A percentile compares a stretch with the other conserved stretches of the same genome.
phyloP scores from a whole-genome alignment of 768 basidiomycete species.

The Steccherinum ochraceum region DNA sequence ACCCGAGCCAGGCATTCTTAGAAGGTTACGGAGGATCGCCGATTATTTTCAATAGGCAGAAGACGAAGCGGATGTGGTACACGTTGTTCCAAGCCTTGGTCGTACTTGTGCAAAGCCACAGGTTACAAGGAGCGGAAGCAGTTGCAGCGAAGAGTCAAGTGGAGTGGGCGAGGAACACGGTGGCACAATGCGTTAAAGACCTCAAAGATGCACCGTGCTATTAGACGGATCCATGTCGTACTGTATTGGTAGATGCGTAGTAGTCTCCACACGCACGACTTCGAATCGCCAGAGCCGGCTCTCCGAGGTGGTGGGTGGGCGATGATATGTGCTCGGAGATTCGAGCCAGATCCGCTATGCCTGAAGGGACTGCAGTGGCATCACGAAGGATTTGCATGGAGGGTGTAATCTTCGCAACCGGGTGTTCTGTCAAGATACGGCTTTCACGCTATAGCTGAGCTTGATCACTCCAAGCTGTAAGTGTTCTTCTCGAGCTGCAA shows the following conservation, averaged over 20 bases:
- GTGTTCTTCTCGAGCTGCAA: conserved; percentile 79
- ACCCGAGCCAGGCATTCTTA: conserved; percentile 42
- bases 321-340: no score
- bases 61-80: conserved; percentile 76
- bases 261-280: no score
- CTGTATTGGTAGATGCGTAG: background rate
- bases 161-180: conserved; percentile 22
- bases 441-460: no score
- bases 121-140: conserved; percentile 18
- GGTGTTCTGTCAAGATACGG: no score
- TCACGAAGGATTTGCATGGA: no score
- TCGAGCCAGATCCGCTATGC: no score
- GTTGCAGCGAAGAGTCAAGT: conserved; percentile 33
- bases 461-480: conserved; percentile 57
- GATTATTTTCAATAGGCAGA: conserved; percentile 57
- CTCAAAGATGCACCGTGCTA: conserved; percentile 49
- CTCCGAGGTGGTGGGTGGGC: no score
- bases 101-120: conserved; percentile 40
- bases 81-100: conserved; percentile 55
- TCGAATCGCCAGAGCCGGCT: no score
- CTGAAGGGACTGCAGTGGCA: no score
- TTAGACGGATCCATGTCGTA: conserved; percentile 15
- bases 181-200: conserved; percentile 32
- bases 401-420: no score
- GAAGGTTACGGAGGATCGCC: conserved; percentile 58